Percentiles rank a stretch among this genome's conserved stretches.
Conservation (phyloP, 1,284 basidiomycete species). For the Pisolithus thermaeus region DNA sequence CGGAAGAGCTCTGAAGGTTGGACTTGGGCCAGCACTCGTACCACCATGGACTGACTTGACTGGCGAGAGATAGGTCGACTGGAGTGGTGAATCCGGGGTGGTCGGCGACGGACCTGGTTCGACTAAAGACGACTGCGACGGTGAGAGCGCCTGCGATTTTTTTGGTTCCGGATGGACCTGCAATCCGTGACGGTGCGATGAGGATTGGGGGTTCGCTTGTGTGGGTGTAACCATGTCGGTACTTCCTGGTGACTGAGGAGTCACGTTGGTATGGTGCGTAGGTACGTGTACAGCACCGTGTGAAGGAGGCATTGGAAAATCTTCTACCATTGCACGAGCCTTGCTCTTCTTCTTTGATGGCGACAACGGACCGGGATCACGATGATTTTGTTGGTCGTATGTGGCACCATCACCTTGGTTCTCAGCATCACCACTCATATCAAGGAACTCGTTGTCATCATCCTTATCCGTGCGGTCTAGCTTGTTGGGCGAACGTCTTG, state of each 20-base stretch:
- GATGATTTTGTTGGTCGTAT: constrained; percentile 8
- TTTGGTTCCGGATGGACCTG: constrained; percentile 16
- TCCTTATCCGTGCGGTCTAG: constrained; percentile 2
- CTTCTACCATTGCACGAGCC: constrained; percentile 33
- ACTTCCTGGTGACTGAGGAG: constrained; percentile 7
- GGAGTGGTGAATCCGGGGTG: constrained; percentile 25
- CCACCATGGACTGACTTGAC: constrained; percentile 10
- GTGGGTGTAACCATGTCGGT: constrained; percentile 6
- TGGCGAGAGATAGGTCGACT: constrained; percentile 27
- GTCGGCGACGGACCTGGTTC: constrained; percentile 16
- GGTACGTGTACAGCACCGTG: constrained; percentile 14
- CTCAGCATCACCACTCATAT: constrained; percentile 48
- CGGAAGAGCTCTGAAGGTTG: constrained; percentile 61
- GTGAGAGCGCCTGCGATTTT: constrained; percentile 19
- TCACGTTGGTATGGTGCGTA: constrained; percentile 11
- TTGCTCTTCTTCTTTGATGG: constrained; percentile 16
- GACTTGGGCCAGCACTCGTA: constrained; percentile 13
- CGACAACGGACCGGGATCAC: constrained; percentile 3
- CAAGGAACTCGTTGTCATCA: constrained; percentile 42
- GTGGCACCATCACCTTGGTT: constrained; percentile 31
- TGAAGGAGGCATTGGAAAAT: constrained; percentile 38
- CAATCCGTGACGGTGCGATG: background rate
- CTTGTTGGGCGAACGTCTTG: constrained; percentile 4
- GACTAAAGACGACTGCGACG: constrained; percentile 20
- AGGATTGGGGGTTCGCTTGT: constrained; percentile 8